Evolutionary conservation across 2,329 filamentous ascomycete species (phyloP), one percentile per base, ranked within the genome.

Genomic region (Fusarium mexicanum): DNA sequence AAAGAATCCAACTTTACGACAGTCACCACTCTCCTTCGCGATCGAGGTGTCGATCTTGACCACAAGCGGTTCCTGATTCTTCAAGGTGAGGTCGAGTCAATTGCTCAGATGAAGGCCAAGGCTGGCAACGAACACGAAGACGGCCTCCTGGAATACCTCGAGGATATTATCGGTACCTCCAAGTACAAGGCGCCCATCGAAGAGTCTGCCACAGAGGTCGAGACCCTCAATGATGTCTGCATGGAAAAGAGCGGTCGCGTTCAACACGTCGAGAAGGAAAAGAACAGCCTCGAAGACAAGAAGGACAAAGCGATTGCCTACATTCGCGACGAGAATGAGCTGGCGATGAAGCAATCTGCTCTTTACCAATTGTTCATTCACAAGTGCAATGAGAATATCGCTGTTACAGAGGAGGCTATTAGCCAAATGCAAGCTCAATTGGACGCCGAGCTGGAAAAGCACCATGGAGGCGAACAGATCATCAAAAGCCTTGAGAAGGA

Each of bases 71-170:
- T 99, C 84, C 85, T 99, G 61, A 99, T 99, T 79, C 86, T 99
- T 17, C 96, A 99, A 83, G 96, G 96, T 79, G 96, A 99, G 82
- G 96, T 99, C 67, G 96, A 99, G 82, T 98, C 96, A 0, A 99
- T 99, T 80, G 96, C 96, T 12, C 96, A 98, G 83, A 99, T 99
- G 96, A 99, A 99, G 84, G 89, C 97, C 24, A 99, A 99, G 83
- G 96, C 97, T 8, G 92, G 89, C 47, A 96, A 94, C 77, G 96
- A 99, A 81, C 96, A 98, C 79, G 96, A 99, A 70, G 96, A 99
- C 79, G 96, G 96, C 18, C 89, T 99, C 8, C 87, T 99, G 24
- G 96, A 99, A 82, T 99, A 99, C 74, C 90, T 99, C 0, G 96
- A 99, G 82, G 96, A 99, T 79, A 99, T 99, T 71, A 98, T 99